Evolutionary conservation across 305 asterid genomes (phyloP), one percentile per base, ranked within the genome.

Genomic region (Fraxinus dipetala): DNA sequence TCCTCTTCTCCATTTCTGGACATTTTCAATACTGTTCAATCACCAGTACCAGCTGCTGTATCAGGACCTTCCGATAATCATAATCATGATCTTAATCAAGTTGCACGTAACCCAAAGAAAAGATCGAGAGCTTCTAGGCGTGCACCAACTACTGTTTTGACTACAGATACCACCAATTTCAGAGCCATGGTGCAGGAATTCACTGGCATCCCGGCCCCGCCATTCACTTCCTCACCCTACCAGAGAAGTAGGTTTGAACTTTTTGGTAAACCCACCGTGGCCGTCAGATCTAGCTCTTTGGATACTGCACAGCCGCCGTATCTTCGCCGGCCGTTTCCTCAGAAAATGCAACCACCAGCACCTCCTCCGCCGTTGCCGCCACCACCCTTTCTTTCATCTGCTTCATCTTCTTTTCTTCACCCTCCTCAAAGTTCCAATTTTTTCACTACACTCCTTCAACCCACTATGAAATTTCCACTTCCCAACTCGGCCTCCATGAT

Each of bases 181-280:
- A 80, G 98, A 85, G 97, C 97, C 85, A 94, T 94, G 98, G 98
- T 94, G 36, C 98, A 94, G 76, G 97, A 94, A 54, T 94, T 92
- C 82, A 94, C 98, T 1, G 97, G 98, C 40, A 92, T 94, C 14
- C 98, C 97, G 67, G 91, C 94, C 48, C 95, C 95, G 16, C 98
- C 98, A 0, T 91, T 94, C 48, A 75, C 87, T 67, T 81, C 79
- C 16, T 84, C 94, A 5, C 78, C 92, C 14, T 91, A 83, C 78
- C 84, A 84, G 13, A 86, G 94, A 77, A 84, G 56, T 16, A 73
- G 95, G 9, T 51, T 91, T 65, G 98, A 90, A 84, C 83, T 92
- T 45, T 89, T 86, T 78, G 79, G 85, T 84, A 18, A 83, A 43
- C 43, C 89, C 51, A 28, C 86, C 1, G 13, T 78, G 40, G 28